Evolutionary conservation across 164 flowering plant species (phyloP).

Genomic region (Vitis labrusca): DNA sequence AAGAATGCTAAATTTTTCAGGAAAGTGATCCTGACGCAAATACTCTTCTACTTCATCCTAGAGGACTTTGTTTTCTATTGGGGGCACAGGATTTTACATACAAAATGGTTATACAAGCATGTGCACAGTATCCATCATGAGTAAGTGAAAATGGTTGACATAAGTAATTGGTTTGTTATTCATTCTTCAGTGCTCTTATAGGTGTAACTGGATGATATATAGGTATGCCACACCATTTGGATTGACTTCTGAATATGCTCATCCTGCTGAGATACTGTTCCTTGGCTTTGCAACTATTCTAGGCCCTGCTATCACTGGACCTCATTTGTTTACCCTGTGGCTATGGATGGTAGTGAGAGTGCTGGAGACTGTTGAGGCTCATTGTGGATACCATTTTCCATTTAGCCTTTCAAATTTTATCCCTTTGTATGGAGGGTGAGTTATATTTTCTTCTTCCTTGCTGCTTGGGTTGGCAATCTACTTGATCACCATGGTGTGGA

Average conservation of each 20-base stretch:
- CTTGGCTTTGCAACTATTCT: slow-evolving; percentile 97
- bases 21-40: slow-evolving; percentile 75
- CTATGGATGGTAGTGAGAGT: slow-evolving; percentile 96
- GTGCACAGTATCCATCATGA: slow-evolving; percentile 99
- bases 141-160: slow-evolving; percentile 42
- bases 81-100: slow-evolving; percentile 94
- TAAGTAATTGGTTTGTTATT: no score
- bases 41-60: slow-evolving; percentile 83
- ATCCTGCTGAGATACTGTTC: slow-evolving; percentile 96
- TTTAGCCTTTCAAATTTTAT: slow-evolving; percentile 91
- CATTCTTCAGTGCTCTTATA: slow-evolving; percentile 1
- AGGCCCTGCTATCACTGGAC: slow-evolving; percentile 98
- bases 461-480: background rate
- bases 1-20: slow-evolving; percentile 36
- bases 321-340: slow-evolving; percentile 92
- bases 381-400: slow-evolving; percentile 98
- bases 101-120: slow-evolving; percentile 97
- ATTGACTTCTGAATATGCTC: slow-evolving; percentile 98
- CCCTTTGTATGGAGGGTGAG: slow-evolving; percentile 96
- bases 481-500: background rate
- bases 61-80: slow-evolving; percentile 96
- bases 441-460: background rate
- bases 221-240: slow-evolving; percentile 99
- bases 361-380: slow-evolving; percentile 97
- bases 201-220: slow-evolving; percentile 10